These are phyloP conservation scores for Prunus fruticosa DNA, from an alignment of 306 rosid species.

Conservation along the genomic window DNA sequence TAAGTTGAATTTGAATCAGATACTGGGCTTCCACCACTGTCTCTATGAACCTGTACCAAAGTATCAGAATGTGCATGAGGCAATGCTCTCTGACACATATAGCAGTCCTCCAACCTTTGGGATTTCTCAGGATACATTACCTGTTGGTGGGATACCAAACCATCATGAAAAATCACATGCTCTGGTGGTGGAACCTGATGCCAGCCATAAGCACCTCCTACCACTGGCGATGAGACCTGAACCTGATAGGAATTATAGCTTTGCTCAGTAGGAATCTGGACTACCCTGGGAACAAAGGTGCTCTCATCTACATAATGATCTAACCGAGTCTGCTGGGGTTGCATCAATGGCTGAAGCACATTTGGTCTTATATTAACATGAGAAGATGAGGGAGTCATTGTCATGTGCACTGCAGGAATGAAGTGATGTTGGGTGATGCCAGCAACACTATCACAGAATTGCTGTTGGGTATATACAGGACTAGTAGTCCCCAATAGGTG, in stretches of 20 bases:
- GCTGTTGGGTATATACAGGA: conserved; percentile 51
- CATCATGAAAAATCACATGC: conserved; percentile 50
- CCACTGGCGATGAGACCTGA: conserved; percentile 44
- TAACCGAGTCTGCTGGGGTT: conserved; percentile 48
- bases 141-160: conserved; percentile 51
- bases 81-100: conserved; percentile 67
- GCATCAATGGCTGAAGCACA: conserved; percentile 46
- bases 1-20: conserved; percentile 47
- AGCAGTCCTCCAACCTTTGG: conserved; percentile 52
- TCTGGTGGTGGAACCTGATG: conserved; percentile 62
- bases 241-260: conserved; percentile 57
- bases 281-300: conserved; percentile 47
- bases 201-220: conserved; percentile 60
- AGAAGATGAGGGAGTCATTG: conserved; percentile 51
- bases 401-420: conserved; percentile 51
- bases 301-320: conserved; percentile 58
- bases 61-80: conserved; percentile 91
- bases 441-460: conserved; percentile 37
- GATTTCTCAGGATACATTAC: conserved; percentile 44
- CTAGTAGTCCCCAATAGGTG: conserved; percentile 44
- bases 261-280: conserved; percentile 68
- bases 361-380: conserved; percentile 48
- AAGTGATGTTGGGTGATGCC: conserved; percentile 45
- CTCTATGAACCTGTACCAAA: conserved; percentile 50
- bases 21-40: conserved; percentile 27